Percentiles rank a stretch among this genome's conserved stretches.
Evolutionary conservation across 177 flowering plant species (phyloP).

Genomic region (Telopea speciosissima): DNA sequence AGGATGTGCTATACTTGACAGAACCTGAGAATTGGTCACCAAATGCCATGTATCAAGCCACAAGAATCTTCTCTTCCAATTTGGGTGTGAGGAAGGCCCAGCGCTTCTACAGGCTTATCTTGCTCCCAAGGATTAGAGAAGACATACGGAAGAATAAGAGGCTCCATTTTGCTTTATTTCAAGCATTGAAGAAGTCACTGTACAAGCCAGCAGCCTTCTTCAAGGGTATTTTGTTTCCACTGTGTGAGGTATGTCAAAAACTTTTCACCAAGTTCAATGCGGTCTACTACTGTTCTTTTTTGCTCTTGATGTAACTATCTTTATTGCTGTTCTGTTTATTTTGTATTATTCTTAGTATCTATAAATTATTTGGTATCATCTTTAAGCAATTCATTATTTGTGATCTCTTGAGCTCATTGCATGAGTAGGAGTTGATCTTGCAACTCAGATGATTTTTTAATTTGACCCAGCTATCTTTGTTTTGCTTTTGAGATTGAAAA

Average conservation of each 20-base stretch:
- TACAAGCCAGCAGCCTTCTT: slow-evolving; percentile 93
- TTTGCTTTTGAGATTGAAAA: too few species aligned
- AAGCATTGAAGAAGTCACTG: slow-evolving; percentile 73
- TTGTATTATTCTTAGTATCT: not conserved
- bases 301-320: not conserved
- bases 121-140: slow-evolving; percentile 82
- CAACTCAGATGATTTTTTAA: too few species aligned
- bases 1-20: slow-evolving; percentile 72
- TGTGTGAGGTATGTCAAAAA: slow-evolving; percentile 65
- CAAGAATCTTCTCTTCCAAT: slow-evolving; percentile 90
- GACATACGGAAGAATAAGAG: slow-evolving; percentile 78
- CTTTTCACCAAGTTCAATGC: not conserved
- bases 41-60: slow-evolving; percentile 86
- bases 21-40: slow-evolving; percentile 99
- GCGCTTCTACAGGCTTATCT: slow-evolving; percentile 75
- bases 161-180: slow-evolving; percentile 82
- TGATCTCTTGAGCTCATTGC: too few species aligned
- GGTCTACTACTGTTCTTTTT: not conserved
- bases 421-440: too few species aligned
- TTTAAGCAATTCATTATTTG: too few species aligned
- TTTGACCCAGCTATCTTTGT: not conserved
- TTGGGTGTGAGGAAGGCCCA: slow-evolving; percentile 68
- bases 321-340: not conserved
- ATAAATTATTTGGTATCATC: too few species aligned
- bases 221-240: slow-evolving; percentile 81